Evolutionary conservation across 2,329 filamentous ascomycete genomes (phyloP).

Genomic region (Penicillium sumatraense): DNA sequence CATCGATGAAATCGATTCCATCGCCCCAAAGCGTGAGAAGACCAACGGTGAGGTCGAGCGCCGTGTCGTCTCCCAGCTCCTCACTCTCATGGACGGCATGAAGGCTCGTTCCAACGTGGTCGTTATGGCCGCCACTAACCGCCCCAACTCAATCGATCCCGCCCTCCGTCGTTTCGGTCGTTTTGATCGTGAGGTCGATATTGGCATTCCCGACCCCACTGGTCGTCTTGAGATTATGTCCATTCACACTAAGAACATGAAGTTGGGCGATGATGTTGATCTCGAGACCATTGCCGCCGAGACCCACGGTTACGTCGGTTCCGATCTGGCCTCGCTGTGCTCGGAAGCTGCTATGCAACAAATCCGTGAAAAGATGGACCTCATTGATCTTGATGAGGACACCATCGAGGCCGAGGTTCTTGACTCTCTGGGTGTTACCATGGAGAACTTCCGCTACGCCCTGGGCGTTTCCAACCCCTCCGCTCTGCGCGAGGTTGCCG

Average conservation of each 20-base stretch:
- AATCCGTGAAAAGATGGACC: slow-evolving; percentile 99
- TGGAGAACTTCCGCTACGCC: slow-evolving; percentile 99
- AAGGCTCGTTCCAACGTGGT: slow-evolving; percentile 98
- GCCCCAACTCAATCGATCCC: slow-evolving; percentile 97
- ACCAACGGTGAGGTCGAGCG: slow-evolving; percentile 99
- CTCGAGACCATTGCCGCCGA: slow-evolving; percentile 95
- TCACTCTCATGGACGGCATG: slow-evolving; percentile 99
- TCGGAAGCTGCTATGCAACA: slow-evolving; percentile 99
- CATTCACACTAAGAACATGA: slow-evolving; percentile 99
- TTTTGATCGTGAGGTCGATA: slow-evolving; percentile 98
- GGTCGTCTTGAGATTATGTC: slow-evolving; percentile 98
- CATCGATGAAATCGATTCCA: slow-evolving; percentile 99
- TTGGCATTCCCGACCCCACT: slow-evolving; percentile 96
- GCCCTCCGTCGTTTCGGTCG: slow-evolving; percentile 96
- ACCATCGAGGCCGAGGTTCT: slow-evolving; percentile 98
- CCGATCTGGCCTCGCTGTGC: slow-evolving; percentile 96
- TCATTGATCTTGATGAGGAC: slow-evolving; percentile 98
- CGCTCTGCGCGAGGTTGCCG: slow-evolving; percentile 95
- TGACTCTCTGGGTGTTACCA: slow-evolving; percentile 96
- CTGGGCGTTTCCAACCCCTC: slow-evolving; percentile 98
- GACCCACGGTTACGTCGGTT: slow-evolving; percentile 98
- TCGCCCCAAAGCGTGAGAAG: slow-evolving; percentile 99
- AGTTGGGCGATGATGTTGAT: slow-evolving; percentile 94
- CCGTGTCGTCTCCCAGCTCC: slow-evolving; percentile 94
- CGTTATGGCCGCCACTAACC: slow-evolving; percentile 98